Percentiles rank a stretch among this genome's conserved stretches.
Evolutionary conservation across 768 basidiomycete genomes (phyloP).

Genomic region (Rubroboletus pulcherrimus): DNA sequence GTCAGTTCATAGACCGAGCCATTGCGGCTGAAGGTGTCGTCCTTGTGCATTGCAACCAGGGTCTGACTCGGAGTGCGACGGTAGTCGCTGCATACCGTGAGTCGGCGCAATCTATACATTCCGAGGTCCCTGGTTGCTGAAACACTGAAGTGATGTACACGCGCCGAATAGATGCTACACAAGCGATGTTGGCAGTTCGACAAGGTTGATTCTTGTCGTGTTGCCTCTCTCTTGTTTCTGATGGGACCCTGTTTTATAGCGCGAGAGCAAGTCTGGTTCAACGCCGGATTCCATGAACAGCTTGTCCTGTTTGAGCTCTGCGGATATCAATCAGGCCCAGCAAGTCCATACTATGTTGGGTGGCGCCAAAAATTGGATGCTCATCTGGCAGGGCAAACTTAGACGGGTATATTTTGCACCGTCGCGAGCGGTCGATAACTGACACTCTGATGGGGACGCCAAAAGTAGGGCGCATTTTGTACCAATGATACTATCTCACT

Average conservation of each 20-base stretch:
- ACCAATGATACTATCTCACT: conserved; percentile 6
- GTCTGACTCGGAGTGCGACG: conserved; percentile 61
- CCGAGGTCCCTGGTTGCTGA: conserved; percentile 9
- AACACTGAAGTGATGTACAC: conserved; percentile 59
- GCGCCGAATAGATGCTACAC: conserved; percentile 50
- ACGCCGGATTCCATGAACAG: conserved; percentile 77
- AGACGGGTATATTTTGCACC: neutral
- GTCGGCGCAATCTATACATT: conserved; percentile 20
- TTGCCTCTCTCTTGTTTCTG: conserved; percentile 2
- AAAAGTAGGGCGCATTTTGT: conserved; percentile 10
- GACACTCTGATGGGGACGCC: conserved; percentile 5
- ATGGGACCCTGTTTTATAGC: conserved; percentile 35
- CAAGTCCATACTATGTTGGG: conserved; percentile 61
- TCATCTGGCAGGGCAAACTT: conserved; percentile 36
- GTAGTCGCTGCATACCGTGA: conserved; percentile 76
- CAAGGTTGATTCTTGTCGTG: conserved; percentile 39
- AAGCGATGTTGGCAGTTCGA: conserved; percentile 59
- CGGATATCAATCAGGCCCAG: conserved; percentile 55
- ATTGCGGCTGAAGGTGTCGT: conserved; percentile 55
- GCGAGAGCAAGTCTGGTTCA: conserved; percentile 75
- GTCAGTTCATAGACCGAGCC: conserved; percentile 63
- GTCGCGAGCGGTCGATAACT: conserved; percentile 3
- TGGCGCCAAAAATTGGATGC: conserved; percentile 59
- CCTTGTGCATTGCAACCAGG: conserved; percentile 66
- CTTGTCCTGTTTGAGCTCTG: conserved; percentile 74